phyloP scores from a whole-genome alignment of 768 basidiomycete species.

The Megacollybia marginata region DNA sequence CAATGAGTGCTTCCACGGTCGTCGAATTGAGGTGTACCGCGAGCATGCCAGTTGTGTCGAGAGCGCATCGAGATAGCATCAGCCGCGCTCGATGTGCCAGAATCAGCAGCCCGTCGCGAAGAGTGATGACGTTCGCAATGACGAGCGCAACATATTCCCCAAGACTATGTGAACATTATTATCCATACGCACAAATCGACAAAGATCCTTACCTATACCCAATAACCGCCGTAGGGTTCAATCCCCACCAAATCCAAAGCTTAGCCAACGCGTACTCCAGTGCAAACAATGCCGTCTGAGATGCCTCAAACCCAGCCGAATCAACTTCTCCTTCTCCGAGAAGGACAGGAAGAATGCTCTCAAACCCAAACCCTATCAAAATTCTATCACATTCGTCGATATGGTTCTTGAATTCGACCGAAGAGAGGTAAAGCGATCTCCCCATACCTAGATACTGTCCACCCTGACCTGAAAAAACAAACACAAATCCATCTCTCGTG shows the following conservation, averaged over 20 bases:
- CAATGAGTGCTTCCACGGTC: constrained; percentile 27
- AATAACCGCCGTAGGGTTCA: constrained; percentile 51
- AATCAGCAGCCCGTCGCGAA: constrained; percentile 50
- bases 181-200: not conserved
- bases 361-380: constrained; percentile 41
- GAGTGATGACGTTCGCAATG: constrained; percentile 47
- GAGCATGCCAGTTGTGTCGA: constrained; percentile 50
- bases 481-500: constrained; percentile 21
- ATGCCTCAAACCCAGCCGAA: constrained; percentile 28
- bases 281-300: constrained; percentile 50
- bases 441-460: constrained; percentile 66
- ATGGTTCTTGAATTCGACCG: constrained; percentile 36
- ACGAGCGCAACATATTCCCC: constrained; percentile 73
- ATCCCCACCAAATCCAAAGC: constrained; percentile 66
- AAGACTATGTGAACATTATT: constrained; percentile 33
- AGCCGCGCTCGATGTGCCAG: constrained; percentile 53
- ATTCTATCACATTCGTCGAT: constrained; percentile 54
- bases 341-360: constrained; percentile 42
- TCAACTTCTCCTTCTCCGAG: constrained; percentile 13
- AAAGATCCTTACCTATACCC: constrained; percentile 56
- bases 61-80: constrained; percentile 41
- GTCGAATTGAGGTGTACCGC: constrained; percentile 36
- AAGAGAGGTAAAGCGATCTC: constrained; percentile 40
- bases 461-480: constrained; percentile 74
- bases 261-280: constrained; percentile 56